A percentile compares a stretch with the other conserved stretches of the same genome.
Conservation (phyloP, 1,284 basidiomycete genomes). For the Gymnopus androsaceus region DNA sequence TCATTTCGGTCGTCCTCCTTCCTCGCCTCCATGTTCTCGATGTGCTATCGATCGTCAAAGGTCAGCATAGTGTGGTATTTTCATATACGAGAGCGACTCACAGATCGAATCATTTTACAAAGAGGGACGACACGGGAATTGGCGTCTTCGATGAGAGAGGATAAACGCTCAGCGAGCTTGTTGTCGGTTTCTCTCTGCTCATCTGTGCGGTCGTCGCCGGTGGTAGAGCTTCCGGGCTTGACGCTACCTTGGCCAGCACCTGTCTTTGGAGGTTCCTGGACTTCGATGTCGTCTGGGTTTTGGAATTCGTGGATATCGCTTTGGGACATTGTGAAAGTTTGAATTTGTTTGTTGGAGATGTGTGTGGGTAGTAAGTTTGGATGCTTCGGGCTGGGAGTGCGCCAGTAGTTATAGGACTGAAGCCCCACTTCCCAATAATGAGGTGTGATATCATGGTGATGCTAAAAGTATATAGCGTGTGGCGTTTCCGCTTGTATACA, state of each 20-base stretch:
- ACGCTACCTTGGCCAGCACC: slow-evolving; percentile 1
- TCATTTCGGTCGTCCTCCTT: slow-evolving; percentile 40
- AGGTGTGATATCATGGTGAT: slow-evolving; percentile 6
- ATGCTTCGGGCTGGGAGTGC: too few species aligned
- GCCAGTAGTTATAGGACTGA: too few species aligned
- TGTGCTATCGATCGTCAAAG: slow-evolving; percentile 24
- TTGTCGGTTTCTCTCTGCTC: slow-evolving; percentile 28
- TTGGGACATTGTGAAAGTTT: background rate
- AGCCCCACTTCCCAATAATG: slow-evolving; percentile 4
- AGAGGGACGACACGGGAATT: slow-evolving; percentile 32
- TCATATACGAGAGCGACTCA: slow-evolving; percentile 13
- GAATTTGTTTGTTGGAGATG: background rate
- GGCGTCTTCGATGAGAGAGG: slow-evolving; percentile 34
- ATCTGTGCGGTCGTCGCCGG: slow-evolving; percentile 22
- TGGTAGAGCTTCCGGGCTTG: background rate
- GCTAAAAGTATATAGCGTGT: too few species aligned
- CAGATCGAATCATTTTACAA: slow-evolving; percentile 37
- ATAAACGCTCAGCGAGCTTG: slow-evolving; percentile 34
- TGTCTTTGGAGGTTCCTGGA: slow-evolving; percentile 7
- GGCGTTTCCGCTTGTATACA: too few species aligned
- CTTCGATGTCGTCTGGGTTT: background rate
- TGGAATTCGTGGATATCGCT: slow-evolving; percentile 1
- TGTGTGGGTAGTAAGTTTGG: too few species aligned
- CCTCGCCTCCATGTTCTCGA: slow-evolving; percentile 34
- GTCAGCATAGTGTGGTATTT: background rate